Evolutionary conservation across 2,329 filamentous ascomycete species (phyloP), one percentile per base, ranked within the genome.

Genomic region (Penicillium griseofulvum): DNA sequence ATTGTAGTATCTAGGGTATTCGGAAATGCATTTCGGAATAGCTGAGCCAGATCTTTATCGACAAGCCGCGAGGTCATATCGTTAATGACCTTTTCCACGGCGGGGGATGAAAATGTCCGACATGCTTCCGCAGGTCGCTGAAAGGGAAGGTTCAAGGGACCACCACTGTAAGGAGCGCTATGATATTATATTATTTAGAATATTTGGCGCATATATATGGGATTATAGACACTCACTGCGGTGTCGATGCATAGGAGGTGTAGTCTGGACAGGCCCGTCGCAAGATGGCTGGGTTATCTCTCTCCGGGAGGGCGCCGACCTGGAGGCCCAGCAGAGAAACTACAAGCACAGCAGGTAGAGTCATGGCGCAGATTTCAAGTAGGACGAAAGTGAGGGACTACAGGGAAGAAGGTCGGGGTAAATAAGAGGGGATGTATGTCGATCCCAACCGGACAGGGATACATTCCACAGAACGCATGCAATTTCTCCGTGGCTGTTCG

Each of bases 21-120:
- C 5, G 93, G 93, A 62, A 95, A 97, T 2, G 93, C 87, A 70
- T 99, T 99, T 71, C 96, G 91, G 70, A 99, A 99, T 11, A 99
- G 80, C 26, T 92, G 86, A 4, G 93, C 93, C 12, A 99, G 83
- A 65, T 97, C 94, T 16, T 88, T 87, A 67, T 97, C 88, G 56
- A 87, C 81, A 77, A 99, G 89, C 50, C 85, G 87, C 28, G 83
- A 81, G 6, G 88, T 94, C 62, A 99, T 81, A 63, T 97, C 86
- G 29, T 85, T 73, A 59, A 99, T 97, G 49, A 97, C 89, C 67
- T 89, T 82, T 72, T 99, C 94, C 43, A 97, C 95, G 4, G 88
- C 81, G 24, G 88, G 84, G 0, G 92, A 97, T 53, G 86, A 83
- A 75, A 97, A 99, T 0, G 92, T 97, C 60, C 94, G 89, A 73